Percentiles rank a stretch among this genome's conserved stretches.
Conservation (phyloP, 2,329 filamentous ascomycete species). For the Parafenestella ontariensis region DNA sequence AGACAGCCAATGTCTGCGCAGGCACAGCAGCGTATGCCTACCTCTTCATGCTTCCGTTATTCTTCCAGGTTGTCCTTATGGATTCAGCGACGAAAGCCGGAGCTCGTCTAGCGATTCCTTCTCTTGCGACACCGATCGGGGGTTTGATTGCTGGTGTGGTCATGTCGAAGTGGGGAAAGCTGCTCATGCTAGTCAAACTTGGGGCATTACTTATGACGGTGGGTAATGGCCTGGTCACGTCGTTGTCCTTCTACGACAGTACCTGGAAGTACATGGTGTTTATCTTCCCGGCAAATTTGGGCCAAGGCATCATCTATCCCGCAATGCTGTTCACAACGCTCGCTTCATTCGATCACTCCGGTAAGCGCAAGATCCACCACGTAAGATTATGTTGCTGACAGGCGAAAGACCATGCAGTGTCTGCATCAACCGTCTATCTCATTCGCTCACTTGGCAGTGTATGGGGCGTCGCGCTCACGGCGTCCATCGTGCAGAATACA, state of each 20-base stretch:
- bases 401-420: slow-evolving; percentile 65
- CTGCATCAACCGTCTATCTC: slow-evolving; percentile 68
- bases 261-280: slow-evolving; percentile 56
- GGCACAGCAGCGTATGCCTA: slow-evolving; percentile 68
- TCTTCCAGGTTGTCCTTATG: slow-evolving; percentile 74
- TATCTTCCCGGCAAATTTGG: slow-evolving; percentile 56
- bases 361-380: slow-evolving; percentile 46
- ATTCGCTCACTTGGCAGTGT: slow-evolving; percentile 69
- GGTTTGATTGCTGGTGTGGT: slow-evolving; percentile 54
- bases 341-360: slow-evolving; percentile 67
- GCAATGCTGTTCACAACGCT: slow-evolving; percentile 66
- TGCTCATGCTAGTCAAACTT: slow-evolving; percentile 50
- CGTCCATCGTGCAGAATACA: slow-evolving; percentile 68
- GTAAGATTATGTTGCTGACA: background rate
- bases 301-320: slow-evolving; percentile 57
- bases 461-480: slow-evolving; percentile 69
- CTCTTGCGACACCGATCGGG: slow-evolving; percentile 54
- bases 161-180: slow-evolving; percentile 57
- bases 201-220: slow-evolving; percentile 54
- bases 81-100: slow-evolving; percentile 56
- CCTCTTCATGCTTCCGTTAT: slow-evolving; percentile 57
- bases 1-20: slow-evolving; percentile 66
- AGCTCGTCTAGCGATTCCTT: slow-evolving; percentile 54
- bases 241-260: slow-evolving; percentile 51
- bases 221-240: slow-evolving; percentile 52